Percentiles rank a stretch among this genome's conserved stretches.
phyloP scores from a whole-genome alignment of 106 monocot species.

The Phalaenopsis equestris region DNA sequence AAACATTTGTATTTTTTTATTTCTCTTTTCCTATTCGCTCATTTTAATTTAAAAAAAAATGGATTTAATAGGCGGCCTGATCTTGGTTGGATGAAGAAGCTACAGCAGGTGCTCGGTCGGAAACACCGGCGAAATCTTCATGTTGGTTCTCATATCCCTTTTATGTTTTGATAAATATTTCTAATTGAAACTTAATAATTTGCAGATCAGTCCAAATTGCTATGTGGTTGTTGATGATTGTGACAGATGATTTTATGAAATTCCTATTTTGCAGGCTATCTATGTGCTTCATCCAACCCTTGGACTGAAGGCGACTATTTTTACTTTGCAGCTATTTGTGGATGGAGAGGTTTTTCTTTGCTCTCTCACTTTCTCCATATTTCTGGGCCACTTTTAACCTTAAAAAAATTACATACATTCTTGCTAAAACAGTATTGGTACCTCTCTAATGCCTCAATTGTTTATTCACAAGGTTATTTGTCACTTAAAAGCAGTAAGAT shows the following conservation, averaged over 20 bases:
- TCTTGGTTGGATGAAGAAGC: conserved; percentile 93
- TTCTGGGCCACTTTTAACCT: not conserved
- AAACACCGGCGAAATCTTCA: conserved; percentile 91
- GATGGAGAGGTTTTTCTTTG: conserved; percentile 64
- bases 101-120: conserved; percentile 90
- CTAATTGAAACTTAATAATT: not conserved
- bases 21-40: not conserved
- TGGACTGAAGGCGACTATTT: conserved; percentile 72
- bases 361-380: not conserved
- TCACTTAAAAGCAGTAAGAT: no score
- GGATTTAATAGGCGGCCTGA: conserved; percentile 65
- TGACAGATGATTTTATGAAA: not conserved
- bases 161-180: not conserved
- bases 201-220: not conserved
- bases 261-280: conserved; percentile 50
- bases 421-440: not conserved
- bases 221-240: not conserved
- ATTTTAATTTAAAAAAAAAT: not conserved
- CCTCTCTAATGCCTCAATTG: not conserved
- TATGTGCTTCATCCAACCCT: conserved; percentile 96
- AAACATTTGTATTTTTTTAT: not conserved
- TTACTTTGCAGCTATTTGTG: conserved; percentile 80
- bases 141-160: conserved; percentile 26
- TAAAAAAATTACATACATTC: not conserved
- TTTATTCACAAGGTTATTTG: not conserved